phyloP scores from a whole-genome alignment of 805 yeast genomes.

The Kodamaea nitidulidarum region DNA sequence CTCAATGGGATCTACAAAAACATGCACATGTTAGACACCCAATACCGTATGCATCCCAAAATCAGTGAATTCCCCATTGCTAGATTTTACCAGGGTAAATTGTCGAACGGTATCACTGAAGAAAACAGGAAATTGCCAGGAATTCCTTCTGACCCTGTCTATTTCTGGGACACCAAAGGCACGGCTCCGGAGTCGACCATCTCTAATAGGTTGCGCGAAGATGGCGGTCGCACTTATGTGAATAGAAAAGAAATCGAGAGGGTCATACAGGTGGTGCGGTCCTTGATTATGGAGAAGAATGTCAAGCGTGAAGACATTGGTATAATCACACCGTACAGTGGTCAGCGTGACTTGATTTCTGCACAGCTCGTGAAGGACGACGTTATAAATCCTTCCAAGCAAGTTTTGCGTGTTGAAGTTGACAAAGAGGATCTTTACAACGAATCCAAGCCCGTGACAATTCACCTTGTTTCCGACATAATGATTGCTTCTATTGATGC shows the following conservation, averaged over 20 bases:
- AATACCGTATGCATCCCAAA: slow-evolving; percentile 64
- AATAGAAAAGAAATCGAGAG: slow-evolving; percentile 51
- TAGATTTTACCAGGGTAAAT: slow-evolving; percentile 46
- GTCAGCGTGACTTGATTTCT: slow-evolving; percentile 64
- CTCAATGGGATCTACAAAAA: slow-evolving; percentile 55
- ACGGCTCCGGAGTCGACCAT: slow-evolving; percentile 46
- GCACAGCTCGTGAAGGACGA: slow-evolving; percentile 44
- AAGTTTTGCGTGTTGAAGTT: slow-evolving; percentile 45
- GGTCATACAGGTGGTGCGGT: slow-evolving; percentile 46
- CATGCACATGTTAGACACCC: slow-evolving; percentile 67
- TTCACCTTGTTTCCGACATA: slow-evolving; percentile 44
- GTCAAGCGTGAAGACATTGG: slow-evolving; percentile 53
- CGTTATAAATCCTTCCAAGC: slow-evolving; percentile 51
- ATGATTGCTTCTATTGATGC: slow-evolving; percentile 39
- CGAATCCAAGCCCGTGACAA: slow-evolving; percentile 45
- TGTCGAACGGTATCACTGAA: slow-evolving; percentile 57
- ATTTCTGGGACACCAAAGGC: slow-evolving; percentile 58
- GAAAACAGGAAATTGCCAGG: slow-evolving; percentile 45
- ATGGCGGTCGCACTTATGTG: slow-evolving; percentile 54
- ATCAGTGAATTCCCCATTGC: slow-evolving; percentile 57
- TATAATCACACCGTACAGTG: slow-evolving; percentile 71
- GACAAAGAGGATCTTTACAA: slow-evolving; percentile 58
- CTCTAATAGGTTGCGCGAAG: slow-evolving; percentile 44
- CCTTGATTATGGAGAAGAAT: slow-evolving; percentile 51
- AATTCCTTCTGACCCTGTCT: slow-evolving; percentile 49